Evolutionary conservation across 768 basidiomycete species (phyloP).

Genomic region (Lactarius hengduanensis): DNA sequence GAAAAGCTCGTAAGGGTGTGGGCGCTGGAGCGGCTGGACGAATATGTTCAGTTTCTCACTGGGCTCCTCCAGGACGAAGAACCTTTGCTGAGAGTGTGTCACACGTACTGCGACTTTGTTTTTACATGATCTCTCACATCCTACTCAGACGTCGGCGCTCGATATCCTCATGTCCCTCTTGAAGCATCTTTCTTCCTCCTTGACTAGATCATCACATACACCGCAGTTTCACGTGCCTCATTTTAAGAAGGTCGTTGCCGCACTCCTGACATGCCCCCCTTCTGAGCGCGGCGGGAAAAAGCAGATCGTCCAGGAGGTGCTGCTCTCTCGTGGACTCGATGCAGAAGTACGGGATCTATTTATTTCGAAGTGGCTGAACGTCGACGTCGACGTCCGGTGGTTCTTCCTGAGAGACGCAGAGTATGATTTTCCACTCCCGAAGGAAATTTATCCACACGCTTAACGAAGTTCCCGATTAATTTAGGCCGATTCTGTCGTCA

Average conservation of each 20-base stretch:
- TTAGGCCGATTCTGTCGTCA: constrained; percentile 31
- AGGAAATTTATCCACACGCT: background rate
- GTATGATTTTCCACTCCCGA: constrained; percentile 42
- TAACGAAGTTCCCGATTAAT: constrained; percentile 33
- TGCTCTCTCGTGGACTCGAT: constrained; percentile 44
- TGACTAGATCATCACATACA: constrained; percentile 44
- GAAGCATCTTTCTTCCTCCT: constrained; percentile 71
- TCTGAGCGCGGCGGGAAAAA: constrained; percentile 39
- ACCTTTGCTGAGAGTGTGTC: constrained; percentile 64
- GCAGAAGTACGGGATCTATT: constrained; percentile 63
- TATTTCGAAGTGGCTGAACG: constrained; percentile 69
- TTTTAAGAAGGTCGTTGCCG: constrained; percentile 62
- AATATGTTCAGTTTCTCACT: constrained; percentile 66
- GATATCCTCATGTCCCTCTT: constrained; percentile 75
- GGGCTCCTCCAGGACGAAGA: constrained; percentile 78
- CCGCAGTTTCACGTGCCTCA: constrained; percentile 69
- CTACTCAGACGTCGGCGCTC: constrained; percentile 59
- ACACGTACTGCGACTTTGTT: background rate
- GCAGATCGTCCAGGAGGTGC: constrained; percentile 19
- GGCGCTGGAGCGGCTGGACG: constrained; percentile 73
- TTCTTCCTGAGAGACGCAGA: constrained; percentile 80
- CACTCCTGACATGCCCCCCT: constrained; percentile 59
- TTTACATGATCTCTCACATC: constrained; percentile 18
- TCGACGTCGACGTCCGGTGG: constrained; percentile 84
- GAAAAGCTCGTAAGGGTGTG: constrained; percentile 66